These are phyloP conservation scores for Rosa hybrid DNA, from an alignment of 331 rosid genomes.

Conservation along the genomic window DNA sequence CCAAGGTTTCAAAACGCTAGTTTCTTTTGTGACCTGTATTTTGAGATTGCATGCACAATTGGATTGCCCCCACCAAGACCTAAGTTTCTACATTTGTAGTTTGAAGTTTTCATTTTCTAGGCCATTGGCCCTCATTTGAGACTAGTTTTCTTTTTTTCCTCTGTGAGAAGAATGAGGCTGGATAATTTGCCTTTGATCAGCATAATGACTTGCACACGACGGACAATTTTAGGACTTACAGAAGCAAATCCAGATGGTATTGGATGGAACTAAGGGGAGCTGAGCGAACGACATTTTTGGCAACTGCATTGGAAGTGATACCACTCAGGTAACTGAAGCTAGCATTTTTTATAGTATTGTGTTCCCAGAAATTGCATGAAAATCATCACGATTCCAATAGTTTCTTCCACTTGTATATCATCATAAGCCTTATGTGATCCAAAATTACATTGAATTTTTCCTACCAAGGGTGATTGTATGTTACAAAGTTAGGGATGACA, in stretches of 20 bases:
- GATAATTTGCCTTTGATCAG: background rate
- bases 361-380: background rate
- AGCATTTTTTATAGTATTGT: background rate
- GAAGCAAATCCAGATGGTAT: background rate
- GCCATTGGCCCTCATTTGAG: no score
- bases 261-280: background rate
- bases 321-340: background rate
- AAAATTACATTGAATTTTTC: conserved; percentile 45
- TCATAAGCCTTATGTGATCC: conserved; percentile 12
- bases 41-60: no score
- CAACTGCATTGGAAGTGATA: background rate
- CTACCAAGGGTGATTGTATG: conserved; percentile 30
- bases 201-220: background rate
- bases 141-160: no score
- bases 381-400: background rate
- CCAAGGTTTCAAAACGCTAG: no score
- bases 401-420: background rate
- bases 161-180: no score
- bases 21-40: no score
- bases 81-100: no score
- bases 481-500: conserved; percentile 41
- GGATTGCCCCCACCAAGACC: no score
- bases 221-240: background rate
- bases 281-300: background rate
- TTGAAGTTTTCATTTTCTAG: no score